Conservation (phyloP, 108 stramenopile species). For the Discostella stelligeroides region DNA sequence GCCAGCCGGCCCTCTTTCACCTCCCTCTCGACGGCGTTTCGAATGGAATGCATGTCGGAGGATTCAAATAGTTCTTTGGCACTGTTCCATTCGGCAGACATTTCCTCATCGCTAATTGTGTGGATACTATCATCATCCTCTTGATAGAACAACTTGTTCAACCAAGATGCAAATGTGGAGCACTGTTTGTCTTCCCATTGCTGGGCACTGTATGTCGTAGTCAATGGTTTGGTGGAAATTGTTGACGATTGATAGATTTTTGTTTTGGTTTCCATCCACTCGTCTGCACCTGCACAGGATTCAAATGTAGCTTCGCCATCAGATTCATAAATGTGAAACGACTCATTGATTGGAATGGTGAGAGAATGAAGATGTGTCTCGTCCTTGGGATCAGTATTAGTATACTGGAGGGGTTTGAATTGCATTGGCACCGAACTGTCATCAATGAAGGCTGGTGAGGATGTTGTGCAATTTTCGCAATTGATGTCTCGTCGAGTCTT, state of each 20-base stretch:
- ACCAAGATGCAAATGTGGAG: slow-evolving; percentile 68
- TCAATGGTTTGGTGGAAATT: background rate
- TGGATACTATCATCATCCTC: background rate
- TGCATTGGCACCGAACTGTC: background rate
- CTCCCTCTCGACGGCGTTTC: slow-evolving; percentile 57
- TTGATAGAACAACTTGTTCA: slow-evolving; percentile 81
- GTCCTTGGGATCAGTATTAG: background rate
- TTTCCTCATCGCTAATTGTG: background rate
- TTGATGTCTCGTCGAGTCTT: background rate
- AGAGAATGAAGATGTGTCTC: background rate
- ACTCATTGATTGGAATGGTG: background rate
- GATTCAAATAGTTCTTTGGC: slow-evolving; percentile 53
- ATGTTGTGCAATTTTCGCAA: background rate
- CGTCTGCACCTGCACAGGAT: too few species aligned
- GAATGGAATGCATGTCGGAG: slow-evolving; percentile 40
- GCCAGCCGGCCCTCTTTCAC: slow-evolving; percentile 74
- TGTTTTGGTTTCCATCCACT: too few species aligned
- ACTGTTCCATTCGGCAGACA: slow-evolving; percentile 34
- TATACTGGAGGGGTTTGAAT: background rate
- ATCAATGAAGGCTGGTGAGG: too few species aligned
- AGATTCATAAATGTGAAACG: background rate
- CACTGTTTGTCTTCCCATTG: slow-evolving; percentile 82
- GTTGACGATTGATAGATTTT: too few species aligned
- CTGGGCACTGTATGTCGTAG: slow-evolving; percentile 12
- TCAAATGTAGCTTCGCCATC: background rate